Evolutionary conservation across 2,329 filamentous ascomycete genomes (phyloP).

Genomic region (Cytospora piceae): DNA sequence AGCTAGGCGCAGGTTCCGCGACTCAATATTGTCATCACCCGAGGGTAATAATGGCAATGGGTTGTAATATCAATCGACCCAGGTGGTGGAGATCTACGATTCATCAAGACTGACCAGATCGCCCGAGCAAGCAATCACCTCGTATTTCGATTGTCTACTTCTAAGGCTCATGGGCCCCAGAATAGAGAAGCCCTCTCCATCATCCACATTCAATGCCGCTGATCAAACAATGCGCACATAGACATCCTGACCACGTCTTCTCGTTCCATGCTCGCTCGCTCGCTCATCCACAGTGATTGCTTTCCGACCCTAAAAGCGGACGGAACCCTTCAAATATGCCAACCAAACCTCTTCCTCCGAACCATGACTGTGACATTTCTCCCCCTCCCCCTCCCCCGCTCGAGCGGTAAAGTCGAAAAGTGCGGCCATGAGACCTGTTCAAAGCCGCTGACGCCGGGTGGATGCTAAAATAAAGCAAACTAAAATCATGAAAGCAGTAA

Average conservation of each 20-base stretch:
- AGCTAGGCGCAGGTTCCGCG: not conserved
- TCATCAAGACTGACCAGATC: not conserved
- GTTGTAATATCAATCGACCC: not conserved
- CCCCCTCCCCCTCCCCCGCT: not conserved
- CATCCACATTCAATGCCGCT: conserved; percentile 5
- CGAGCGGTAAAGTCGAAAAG: not conserved
- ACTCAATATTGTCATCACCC: not conserved
- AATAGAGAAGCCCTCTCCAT: conserved; percentile 5
- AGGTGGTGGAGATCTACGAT: not conserved
- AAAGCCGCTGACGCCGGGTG: conserved; percentile 22
- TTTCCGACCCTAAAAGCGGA: not conserved
- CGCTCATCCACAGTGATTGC: not conserved
- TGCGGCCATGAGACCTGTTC: conserved; percentile 1
- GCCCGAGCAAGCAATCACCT: conserved; percentile 16
- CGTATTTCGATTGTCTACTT: conserved; percentile 16
- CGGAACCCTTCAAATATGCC: not conserved
- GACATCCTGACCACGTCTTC: not conserved
- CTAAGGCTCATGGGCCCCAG: conserved; percentile 3
- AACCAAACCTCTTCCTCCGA: not conserved
- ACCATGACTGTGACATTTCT: not conserved
- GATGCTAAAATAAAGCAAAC: conserved; percentile 4
- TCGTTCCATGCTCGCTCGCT: conserved; percentile 1
- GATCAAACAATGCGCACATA: conserved; percentile 10
- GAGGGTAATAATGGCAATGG: not conserved
- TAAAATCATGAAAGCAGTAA: conserved; percentile 13